phyloP scores from a whole-genome alignment of 257 asterid genomes.

The Agastache rugosa region DNA sequence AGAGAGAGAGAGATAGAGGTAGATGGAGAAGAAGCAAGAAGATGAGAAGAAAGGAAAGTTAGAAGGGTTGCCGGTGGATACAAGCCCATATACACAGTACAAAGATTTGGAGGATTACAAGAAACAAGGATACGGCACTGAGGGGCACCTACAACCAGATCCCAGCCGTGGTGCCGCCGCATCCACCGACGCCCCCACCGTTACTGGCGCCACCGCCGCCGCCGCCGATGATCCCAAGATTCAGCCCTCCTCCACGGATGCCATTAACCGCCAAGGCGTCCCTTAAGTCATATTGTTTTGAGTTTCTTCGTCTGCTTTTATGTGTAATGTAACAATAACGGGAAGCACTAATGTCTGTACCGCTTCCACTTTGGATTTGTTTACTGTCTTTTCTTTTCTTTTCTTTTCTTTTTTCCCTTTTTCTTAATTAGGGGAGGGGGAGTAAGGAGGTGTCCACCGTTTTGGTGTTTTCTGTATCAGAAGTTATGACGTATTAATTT shows the following conservation, averaged over 20 bases:
- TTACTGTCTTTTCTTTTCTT: no score
- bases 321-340: not conserved
- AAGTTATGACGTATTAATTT: no score
- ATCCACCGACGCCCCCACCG: slow-evolving; percentile 91
- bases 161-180: slow-evolving; percentile 88
- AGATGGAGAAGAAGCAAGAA: slow-evolving; percentile 49
- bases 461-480: no score
- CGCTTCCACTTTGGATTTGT: not conserved
- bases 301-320: not conserved
- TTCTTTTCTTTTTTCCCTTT: no score
- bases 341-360: not conserved
- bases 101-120: slow-evolving; percentile 90
- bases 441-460: no score
- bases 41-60: slow-evolving; percentile 31
- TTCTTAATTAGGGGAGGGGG: no score
- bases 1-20: not conserved
- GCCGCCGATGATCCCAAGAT: slow-evolving; percentile 33
- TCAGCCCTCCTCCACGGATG: slow-evolving; percentile 49
- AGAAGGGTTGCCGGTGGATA: slow-evolving; percentile 70
- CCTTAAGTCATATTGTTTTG: slow-evolving; percentile 15
- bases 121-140: slow-evolving; percentile 74
- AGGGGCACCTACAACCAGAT: slow-evolving; percentile 76
- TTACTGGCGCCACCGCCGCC: not conserved
- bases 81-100: slow-evolving; percentile 87
- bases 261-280: slow-evolving; percentile 45